Percentiles rank a stretch among this genome's conserved stretches.
phyloP scores from a whole-genome alignment of 805 yeast genomes.

The Metschnikowia koreensis region DNA sequence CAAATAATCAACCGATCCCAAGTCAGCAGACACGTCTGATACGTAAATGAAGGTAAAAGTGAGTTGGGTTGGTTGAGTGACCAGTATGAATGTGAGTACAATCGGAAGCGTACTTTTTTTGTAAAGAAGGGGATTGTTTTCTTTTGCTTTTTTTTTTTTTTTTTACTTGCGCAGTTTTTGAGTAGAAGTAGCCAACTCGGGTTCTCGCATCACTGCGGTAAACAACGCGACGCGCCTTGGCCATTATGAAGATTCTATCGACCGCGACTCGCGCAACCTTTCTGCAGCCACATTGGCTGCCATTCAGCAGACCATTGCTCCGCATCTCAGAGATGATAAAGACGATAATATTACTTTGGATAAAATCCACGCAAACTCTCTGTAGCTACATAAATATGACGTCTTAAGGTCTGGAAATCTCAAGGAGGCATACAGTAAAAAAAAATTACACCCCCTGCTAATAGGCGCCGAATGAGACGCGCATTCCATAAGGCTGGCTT shows the following conservation, averaged over 20 bases:
- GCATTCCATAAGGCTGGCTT: background rate
- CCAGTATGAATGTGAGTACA: background rate
- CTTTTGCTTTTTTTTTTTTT: background rate
- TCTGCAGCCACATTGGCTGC: background rate
- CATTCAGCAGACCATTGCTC: background rate
- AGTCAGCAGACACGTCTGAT: background rate
- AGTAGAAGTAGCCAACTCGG: background rate
- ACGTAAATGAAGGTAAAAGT: background rate
- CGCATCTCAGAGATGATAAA: too few species aligned
- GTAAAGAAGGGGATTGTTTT: background rate
- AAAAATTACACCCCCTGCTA: background rate
- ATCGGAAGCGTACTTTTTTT: background rate
- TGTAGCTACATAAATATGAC: too few species aligned
- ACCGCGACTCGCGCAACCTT: constrained; percentile 5
- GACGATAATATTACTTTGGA: too few species aligned
- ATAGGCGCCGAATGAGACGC: background rate
- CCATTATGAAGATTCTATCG: background rate
- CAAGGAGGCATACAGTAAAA: too few species aligned
- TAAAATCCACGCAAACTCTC: too few species aligned
- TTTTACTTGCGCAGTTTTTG: constrained; percentile 4
- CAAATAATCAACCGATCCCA: background rate
- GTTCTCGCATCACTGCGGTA: constrained; percentile 11
- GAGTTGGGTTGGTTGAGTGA: background rate
- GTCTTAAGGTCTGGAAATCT: background rate
- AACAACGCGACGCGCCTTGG: constrained; percentile 22